Evolutionary conservation across 139 green algal species (phyloP).

Genomic region (Asterochloris sp.): DNA sequence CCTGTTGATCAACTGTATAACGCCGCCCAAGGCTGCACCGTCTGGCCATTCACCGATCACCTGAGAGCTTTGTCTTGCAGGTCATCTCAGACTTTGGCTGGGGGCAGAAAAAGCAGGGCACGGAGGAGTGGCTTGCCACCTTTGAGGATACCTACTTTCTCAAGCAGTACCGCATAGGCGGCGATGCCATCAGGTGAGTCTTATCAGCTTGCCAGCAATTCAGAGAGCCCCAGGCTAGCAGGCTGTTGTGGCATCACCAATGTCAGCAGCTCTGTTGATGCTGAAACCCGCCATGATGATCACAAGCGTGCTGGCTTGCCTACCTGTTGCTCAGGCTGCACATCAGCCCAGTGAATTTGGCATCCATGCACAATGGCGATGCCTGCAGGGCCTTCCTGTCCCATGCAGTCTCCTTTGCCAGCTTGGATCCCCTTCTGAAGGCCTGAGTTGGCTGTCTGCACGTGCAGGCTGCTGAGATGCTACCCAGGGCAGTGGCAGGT

Average conservation of each 20-base stretch:
- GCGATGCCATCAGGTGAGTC: conserved; percentile 46
- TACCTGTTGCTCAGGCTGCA: not conserved
- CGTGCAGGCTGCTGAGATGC: conserved; percentile 33
- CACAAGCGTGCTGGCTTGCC: not conserved
- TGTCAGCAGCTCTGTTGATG: not conserved
- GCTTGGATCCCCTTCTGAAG: not conserved
- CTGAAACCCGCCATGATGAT: not conserved
- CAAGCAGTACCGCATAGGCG: conserved; percentile 61
- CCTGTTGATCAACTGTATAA: not conserved
- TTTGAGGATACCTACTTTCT: conserved; percentile 71
- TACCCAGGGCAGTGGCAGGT: conserved; percentile 59
- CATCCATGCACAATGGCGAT: not conserved
- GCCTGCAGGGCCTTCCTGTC: not conserved
- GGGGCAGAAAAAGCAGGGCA: conserved; percentile 27
- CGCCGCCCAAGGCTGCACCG: not conserved
- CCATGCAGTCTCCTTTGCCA: not conserved
- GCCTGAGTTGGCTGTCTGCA: too few relatives aligned
- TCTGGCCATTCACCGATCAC: not conserved
- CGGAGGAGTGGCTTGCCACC: conserved; percentile 44
- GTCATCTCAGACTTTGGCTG: conserved; percentile 47
- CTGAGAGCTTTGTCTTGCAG: not conserved
- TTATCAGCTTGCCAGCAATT: not conserved
- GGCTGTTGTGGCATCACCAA: not conserved
- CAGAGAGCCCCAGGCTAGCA: not conserved
- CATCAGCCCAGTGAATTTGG: not conserved